These are phyloP conservation scores for Ceratorhiza oryzae-sativae DNA, from an alignment of 1,284 basidiomycete genomes.

Conservation along the genomic window DNA sequence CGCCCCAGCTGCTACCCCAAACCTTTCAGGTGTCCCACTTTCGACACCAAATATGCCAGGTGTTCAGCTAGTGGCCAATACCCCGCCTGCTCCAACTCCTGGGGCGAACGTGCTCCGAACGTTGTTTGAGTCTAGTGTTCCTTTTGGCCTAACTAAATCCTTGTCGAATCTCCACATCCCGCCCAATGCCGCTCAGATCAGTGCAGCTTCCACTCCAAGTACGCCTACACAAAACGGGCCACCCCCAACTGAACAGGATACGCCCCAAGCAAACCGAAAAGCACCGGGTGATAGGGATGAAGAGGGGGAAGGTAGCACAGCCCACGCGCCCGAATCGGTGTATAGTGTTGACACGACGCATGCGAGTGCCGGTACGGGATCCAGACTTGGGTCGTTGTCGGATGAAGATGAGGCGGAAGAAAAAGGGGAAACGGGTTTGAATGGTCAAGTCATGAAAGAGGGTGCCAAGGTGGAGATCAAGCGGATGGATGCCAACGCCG, in stretches of 20 bases:
- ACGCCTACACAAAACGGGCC: not conserved
- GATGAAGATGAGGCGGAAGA: not conserved
- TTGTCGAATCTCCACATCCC: slow-evolving; percentile 18
- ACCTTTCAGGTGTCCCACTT: not conserved
- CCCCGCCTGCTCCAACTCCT: not conserved
- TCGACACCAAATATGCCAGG: not conserved
- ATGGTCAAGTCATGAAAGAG: not conserved
- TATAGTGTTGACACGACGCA: slow-evolving; percentile 19
- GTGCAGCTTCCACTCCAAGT: not conserved
- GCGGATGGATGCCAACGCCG: not conserved
- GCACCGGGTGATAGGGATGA: not conserved
- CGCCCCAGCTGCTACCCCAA: not conserved
- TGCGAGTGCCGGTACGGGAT: slow-evolving; percentile 17
- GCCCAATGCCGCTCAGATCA: not conserved
- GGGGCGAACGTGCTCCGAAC: not conserved
- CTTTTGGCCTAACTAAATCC: not conserved
- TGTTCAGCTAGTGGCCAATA: not conserved
- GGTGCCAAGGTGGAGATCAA: not conserved
- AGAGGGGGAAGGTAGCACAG: not conserved
- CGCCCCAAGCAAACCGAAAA: not conserved
- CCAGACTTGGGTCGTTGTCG: not conserved
- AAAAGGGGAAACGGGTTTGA: not conserved
- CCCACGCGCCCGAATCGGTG: slow-evolving; percentile 9
- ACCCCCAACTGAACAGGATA: not conserved
- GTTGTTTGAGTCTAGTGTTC: not conserved